Evolutionary conservation across 352 stramenopile genomes (phyloP), one percentile per base, ranked within the genome.

Genomic region (Phytophthora megakarya): DNA sequence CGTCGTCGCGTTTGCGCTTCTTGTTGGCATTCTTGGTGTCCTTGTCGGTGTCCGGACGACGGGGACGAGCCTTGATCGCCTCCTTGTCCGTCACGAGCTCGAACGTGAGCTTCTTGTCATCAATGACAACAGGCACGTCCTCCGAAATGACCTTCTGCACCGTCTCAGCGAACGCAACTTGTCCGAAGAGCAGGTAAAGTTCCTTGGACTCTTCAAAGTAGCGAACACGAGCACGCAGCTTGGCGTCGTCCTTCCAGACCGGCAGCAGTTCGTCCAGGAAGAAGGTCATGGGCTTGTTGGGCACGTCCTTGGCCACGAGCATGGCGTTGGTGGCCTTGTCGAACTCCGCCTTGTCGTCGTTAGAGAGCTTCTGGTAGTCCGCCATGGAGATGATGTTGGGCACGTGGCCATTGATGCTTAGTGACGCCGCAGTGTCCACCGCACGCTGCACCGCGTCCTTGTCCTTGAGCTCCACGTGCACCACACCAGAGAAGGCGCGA

Each of bases 251-350:
- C 33, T 83, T 75, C 83, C 86, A 93, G 59, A 96, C 56, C 1
- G 78, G 70, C 39, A 87, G 61, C 35, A 96, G 74, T 42, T 82
- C 76, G 39, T 90, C 79, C n/a, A 92, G 59, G 59, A 91, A 90
- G 49, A 91, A 79, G 7, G 80, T 78, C 18, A 91, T 73, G 8
- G 77, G 82, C 67, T 90, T 87, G 47, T 66, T 69, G 5, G 89
- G 80, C 52, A 97, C 88, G 43, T 91, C 75, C 68, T 93, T 92
- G 35, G 87, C 84, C 13, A 93, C 80, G 11, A 96, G 74, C 84
- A 96, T 93, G 18, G 84, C 85, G 18, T 72, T 80, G 19, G 84
- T 86, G 26, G 80, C 71, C 76, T 96, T 94, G 58, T 96, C 83
- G 42, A 96, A 96, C 67, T 96, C 87, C 32, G 79, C 71, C 67